phyloP scores from a whole-genome alignment of 192 early-diverging fungal genomes.

The Dissophora globulifera region DNA sequence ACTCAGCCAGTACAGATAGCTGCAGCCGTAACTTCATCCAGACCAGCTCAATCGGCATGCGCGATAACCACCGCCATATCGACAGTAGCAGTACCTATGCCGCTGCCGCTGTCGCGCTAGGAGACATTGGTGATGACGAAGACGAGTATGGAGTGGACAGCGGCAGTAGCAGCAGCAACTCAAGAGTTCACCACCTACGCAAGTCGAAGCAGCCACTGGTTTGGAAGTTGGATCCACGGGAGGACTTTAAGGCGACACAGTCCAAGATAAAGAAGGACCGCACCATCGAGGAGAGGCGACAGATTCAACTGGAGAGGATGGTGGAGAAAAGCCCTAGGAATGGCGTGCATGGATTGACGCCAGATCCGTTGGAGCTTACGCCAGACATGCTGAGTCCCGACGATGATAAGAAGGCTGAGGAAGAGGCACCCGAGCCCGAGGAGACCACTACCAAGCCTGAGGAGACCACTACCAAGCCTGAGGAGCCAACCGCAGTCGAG shows the following conservation, averaged over 20 bases:
- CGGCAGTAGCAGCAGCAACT: no score
- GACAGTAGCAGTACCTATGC: constrained; percentile 3
- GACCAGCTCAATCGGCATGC: no score
- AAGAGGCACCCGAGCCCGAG: neutral
- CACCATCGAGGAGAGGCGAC: neutral
- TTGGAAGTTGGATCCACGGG: constrained; percentile 44
- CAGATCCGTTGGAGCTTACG: constrained; percentile 7
- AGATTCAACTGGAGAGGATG: constrained; percentile 1
- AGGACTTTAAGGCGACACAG: constrained; percentile 45
- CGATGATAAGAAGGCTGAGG: neutral
- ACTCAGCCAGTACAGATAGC: no score
- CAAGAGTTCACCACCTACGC: constrained; percentile 19
- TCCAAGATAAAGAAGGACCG: constrained; percentile 34
- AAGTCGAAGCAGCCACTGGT: constrained; percentile 28
- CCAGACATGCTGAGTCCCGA: constrained; percentile 23
- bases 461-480: constrained; percentile 1
- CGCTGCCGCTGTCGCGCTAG: neutral
- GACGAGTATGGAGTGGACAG: neutral
- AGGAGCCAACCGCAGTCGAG: neutral
- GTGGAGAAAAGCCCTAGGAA: constrained; percentile 15
- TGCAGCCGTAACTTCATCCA: no score
- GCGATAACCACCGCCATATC: neutral
- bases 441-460: constrained; percentile 6
- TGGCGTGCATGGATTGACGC: constrained; percentile 21
- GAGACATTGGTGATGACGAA: neutral